These are phyloP conservation scores for Scorias spongiosa DNA, from an alignment of 2,329 filamentous ascomycete species.

Conservation along the genomic window DNA sequence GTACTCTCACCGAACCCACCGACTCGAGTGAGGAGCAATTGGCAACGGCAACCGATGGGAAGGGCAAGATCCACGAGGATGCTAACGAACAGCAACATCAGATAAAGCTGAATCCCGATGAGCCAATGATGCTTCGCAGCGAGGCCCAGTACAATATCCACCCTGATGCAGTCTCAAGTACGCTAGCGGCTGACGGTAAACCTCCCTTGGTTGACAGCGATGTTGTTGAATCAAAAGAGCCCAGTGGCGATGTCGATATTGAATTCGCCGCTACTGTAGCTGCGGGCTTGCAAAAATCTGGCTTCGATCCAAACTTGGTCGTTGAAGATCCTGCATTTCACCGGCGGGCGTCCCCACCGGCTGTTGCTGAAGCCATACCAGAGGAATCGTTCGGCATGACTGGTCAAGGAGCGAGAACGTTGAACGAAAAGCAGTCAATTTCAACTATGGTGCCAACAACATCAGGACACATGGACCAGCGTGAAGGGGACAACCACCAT, in stretches of 20 bases:
- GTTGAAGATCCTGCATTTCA: constrained; percentile 26
- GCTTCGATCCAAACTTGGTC: constrained; percentile 31
- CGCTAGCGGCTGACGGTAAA: no score
- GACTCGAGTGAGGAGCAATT: no score
- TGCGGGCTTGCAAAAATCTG: constrained; percentile 30
- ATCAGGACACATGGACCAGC: not conserved
- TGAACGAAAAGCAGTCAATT: constrained; percentile 1
- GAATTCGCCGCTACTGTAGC: constrained; percentile 34
- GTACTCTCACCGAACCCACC: no score
- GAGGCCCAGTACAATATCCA: no score
- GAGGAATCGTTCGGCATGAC: constrained; percentile 19
- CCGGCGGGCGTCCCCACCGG: constrained; percentile 19
- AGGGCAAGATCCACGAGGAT: no score
- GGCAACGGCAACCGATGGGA: no score
- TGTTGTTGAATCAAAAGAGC: not conserved
- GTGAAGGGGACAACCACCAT: constrained; percentile 1
- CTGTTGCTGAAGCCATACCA: constrained; percentile 19
- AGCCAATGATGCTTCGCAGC: no score
- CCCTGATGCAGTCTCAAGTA: no score
- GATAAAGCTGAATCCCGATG: no score
- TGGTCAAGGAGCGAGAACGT: constrained; percentile 17
- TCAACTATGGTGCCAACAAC: not conserved
- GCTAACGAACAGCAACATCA: no score
- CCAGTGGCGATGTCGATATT: constrained; percentile 5
- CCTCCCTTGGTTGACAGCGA: no score